A percentile compares a stretch with the other conserved stretches of the same genome.
phyloP scores from a whole-genome alignment of 768 basidiomycete species.

The Coprinopsis sp. region DNA sequence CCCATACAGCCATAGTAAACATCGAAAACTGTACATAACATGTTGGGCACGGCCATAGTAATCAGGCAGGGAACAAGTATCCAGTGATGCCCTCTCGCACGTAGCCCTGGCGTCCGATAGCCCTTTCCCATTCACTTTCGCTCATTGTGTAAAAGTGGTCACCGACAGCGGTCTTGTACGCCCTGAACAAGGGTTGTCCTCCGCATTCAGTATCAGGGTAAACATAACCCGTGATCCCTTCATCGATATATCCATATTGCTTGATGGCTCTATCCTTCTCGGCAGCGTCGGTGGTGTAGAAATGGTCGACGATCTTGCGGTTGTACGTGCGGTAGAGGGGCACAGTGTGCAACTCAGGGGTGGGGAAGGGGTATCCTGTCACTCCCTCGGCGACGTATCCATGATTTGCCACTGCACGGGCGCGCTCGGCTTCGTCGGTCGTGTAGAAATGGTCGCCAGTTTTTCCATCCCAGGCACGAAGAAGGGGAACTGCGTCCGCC shows the following conservation, averaged over 20 bases:
- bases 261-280: constrained; percentile 1
- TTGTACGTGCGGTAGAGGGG: constrained; percentile 5
- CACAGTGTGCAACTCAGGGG: neutral
- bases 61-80: constrained; percentile 6
- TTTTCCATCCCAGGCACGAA: constrained; percentile 2
- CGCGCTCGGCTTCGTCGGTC: neutral
- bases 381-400: constrained; percentile 9
- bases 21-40: too few relatives aligned
- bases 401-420: neutral
- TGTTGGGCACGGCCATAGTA: too few relatives aligned
- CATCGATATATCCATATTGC: constrained; percentile 3
- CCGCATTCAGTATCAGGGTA: constrained; percentile 8
- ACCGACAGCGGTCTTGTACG: constrained; percentile 1
- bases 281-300: neutral
- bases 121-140: constrained; percentile 6
- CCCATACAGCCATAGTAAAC: too few relatives aligned
- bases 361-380: constrained; percentile 6
- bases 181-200: constrained; percentile 9
- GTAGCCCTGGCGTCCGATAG: constrained; percentile 1
- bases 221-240: constrained; percentile 14
- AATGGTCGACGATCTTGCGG: neutral
- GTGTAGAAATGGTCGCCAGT: constrained; percentile 12
- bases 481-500: constrained; percentile 6
- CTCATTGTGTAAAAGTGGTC: constrained; percentile 16
- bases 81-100: constrained; percentile 5